Conservation (phyloP, 306 rosid genomes). For the Castanopsis chinensis region DNA sequence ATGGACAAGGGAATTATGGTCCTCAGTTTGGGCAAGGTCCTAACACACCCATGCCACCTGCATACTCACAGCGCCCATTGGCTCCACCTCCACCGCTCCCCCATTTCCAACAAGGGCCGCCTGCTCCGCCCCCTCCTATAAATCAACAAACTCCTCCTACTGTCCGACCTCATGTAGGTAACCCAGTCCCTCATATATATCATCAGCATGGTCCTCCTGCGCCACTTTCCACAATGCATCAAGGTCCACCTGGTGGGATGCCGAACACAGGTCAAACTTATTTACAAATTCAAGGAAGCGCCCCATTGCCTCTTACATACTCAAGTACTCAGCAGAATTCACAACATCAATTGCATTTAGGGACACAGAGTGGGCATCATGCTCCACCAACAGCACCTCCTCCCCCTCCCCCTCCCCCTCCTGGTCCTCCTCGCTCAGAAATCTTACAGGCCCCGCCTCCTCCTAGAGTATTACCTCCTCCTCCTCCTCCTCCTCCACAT, state of each 20-base stretch:
- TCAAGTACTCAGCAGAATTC: constrained; percentile 32
- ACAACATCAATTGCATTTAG: constrained; percentile 39
- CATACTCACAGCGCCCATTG: constrained; percentile 48
- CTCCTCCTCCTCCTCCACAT: constrained; percentile 47
- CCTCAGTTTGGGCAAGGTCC: constrained; percentile 47
- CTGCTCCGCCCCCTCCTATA: constrained; percentile 18
- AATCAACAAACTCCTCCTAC: constrained; percentile 26
- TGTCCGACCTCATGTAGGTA: constrained; percentile 39
- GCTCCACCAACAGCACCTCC: constrained; percentile 28
- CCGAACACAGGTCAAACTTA: constrained; percentile 44
- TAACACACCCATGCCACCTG: constrained; percentile 36
- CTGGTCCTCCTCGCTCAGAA: constrained; percentile 31
- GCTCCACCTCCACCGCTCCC: constrained; percentile 21
- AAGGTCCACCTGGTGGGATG: constrained; percentile 28
- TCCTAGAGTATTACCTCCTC: constrained; percentile 38
- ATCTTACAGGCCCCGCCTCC: constrained; percentile 41
- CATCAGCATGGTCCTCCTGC: constrained; percentile 47
- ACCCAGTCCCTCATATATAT: constrained; percentile 35
- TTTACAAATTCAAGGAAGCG: constrained; percentile 50
- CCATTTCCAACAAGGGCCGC: constrained; percentile 30
- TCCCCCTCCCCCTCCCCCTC: constrained; percentile 29
- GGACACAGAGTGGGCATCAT: constrained; percentile 37
- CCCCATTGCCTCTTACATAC: constrained; percentile 27
- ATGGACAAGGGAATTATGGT: constrained; percentile 61
- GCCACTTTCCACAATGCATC: constrained; percentile 23